phyloP scores from a whole-genome alignment of 768 basidiomycete genomes.

The Lactifluus piperatus region DNA sequence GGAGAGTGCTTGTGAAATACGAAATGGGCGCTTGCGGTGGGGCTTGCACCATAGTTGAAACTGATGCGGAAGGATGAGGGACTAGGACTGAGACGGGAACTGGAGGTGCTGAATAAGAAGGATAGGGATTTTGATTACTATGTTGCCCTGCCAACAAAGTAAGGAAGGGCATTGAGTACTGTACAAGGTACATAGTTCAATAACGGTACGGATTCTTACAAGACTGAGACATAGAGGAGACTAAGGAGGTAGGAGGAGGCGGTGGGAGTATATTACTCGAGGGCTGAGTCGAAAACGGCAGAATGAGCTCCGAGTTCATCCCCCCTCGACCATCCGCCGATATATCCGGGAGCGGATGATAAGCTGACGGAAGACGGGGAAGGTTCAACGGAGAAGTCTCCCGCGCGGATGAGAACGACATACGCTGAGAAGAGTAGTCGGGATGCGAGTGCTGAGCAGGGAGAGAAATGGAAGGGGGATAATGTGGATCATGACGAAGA shows the following conservation, averaged over 20 bases:
- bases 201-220: constrained; percentile 70
- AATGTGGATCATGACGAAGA: constrained; percentile 27
- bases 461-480: constrained; percentile 19
- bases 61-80: background rate
- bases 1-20: constrained; percentile 11
- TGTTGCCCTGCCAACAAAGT: constrained; percentile 40
- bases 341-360: constrained; percentile 13
- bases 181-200: constrained; percentile 58
- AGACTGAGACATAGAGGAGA: constrained; percentile 31
- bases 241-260: constrained; percentile 50
- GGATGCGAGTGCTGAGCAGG: constrained; percentile 19
- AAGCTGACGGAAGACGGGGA: constrained; percentile 19
- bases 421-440: constrained; percentile 15
- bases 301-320: constrained; percentile 17
- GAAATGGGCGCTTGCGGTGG: background rate
- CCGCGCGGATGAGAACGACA: constrained; percentile 19
- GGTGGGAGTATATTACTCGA: constrained; percentile 31
- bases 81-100: background rate
- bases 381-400: constrained; percentile 19
- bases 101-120: constrained; percentile 18
- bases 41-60: background rate
- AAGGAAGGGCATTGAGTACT: constrained; percentile 51
- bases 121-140: constrained; percentile 22
- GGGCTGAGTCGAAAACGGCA: constrained; percentile 21
- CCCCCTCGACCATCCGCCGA: constrained; percentile 12